A percentile compares a stretch with the other conserved stretches of the same genome.
Evolutionary conservation across 148 eudicot genomes (phyloP).

Genomic region (Nepenthes gracilis): DNA sequence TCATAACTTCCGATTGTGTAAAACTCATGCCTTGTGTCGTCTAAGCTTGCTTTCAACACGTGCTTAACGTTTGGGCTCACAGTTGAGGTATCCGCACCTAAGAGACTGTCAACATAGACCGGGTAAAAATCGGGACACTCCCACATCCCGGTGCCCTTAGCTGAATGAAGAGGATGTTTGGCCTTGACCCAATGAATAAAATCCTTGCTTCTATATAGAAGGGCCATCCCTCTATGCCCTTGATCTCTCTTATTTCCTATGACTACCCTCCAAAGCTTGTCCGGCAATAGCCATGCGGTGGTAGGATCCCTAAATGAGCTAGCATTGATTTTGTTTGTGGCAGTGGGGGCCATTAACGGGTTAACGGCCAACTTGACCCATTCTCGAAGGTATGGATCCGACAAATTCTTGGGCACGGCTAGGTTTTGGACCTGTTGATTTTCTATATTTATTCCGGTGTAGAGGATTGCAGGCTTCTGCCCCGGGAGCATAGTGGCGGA

Average conservation of each 20-base stretch:
- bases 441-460: conserved; percentile 38
- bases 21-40: conserved; percentile 25
- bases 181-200: conserved; percentile 36
- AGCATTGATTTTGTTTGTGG: conserved; percentile 14
- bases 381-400: conserved; percentile 49
- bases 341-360: conserved; percentile 38
- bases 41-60: conserved; percentile 47
- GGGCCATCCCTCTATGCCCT: conserved; percentile 15
- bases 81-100: conserved; percentile 32
- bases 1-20: conserved; percentile 56
- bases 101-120: conserved; percentile 4
- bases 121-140: conserved; percentile 77
- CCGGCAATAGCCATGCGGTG: conserved; percentile 43
- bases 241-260: conserved; percentile 19
- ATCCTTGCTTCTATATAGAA: conserved; percentile 49
- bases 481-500: conserved; percentile 51
- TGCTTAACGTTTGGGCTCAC: conserved; percentile 22
- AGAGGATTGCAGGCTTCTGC: conserved; percentile 37
- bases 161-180: conserved; percentile 28
- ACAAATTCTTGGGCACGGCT: conserved; percentile 43
- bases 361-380: conserved; percentile 36
- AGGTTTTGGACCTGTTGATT: conserved; percentile 50
- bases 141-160: conserved; percentile 49
- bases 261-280: conserved; percentile 29
- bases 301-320: conserved; percentile 58